Conservation (phyloP, 2,329 filamentous ascomycete species). For the Alternaria triticimaculans region DNA sequence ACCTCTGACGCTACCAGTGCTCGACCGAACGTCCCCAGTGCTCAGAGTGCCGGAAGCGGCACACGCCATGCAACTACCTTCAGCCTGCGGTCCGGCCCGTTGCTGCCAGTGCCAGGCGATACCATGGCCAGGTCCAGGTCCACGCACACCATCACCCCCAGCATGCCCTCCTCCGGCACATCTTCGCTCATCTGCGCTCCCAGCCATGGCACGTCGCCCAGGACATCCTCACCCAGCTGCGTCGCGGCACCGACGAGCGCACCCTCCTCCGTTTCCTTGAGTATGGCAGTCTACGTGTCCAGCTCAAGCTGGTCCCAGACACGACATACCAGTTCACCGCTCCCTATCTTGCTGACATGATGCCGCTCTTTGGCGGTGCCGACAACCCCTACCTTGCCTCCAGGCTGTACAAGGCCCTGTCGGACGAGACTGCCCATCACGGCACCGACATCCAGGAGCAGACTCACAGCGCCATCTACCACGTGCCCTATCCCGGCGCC, state of each 20-base stretch:
- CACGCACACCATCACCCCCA: background rate
- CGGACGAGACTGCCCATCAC: background rate
- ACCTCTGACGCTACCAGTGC: constrained; percentile 1
- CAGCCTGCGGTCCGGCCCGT: background rate
- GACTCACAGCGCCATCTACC: background rate
- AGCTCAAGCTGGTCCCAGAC: constrained; percentile 1
- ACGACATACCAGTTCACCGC: background rate
- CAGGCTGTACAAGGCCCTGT: background rate
- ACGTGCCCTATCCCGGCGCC: constrained; percentile 1
- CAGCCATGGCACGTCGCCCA: background rate
- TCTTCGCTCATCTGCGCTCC: constrained; percentile 8
- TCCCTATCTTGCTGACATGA: constrained; percentile 3
- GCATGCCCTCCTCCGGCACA: background rate
- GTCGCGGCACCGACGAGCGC: background rate
- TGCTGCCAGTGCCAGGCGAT: background rate
- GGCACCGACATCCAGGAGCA: background rate
- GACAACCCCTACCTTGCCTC: constrained; percentile 4
- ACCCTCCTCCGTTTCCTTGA: background rate
- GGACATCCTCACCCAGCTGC: background rate
- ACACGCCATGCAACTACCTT: constrained; percentile 3
- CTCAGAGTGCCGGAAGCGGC: constrained; percentile 1
- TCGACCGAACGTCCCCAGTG: constrained; percentile 4
- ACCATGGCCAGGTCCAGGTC: background rate
- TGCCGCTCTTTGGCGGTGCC: background rate
- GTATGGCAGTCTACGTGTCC: constrained; percentile 5